Conservation (phyloP, 2,329 filamentous ascomycete species). For the Chaetomium olivaceum region DNA sequence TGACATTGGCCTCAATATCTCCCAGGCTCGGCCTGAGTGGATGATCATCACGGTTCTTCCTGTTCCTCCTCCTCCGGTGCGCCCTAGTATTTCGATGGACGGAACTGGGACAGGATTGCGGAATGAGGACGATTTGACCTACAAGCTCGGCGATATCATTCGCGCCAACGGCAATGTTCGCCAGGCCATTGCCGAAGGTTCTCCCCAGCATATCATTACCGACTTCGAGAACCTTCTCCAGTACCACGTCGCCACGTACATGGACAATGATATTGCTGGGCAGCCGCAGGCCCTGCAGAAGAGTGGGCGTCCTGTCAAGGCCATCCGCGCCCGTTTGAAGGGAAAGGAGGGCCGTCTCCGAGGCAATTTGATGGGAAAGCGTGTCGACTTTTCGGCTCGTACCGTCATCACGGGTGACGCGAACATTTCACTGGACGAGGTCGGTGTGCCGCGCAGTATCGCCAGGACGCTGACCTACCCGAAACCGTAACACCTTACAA, state of each 20-base stretch:
- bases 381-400: slow-evolving; percentile 98
- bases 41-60: slow-evolving; percentile 95
- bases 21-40: slow-evolving; percentile 97
- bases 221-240: slow-evolving; percentile 93
- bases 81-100: slow-evolving; percentile 96
- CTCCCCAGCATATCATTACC: slow-evolving; percentile 83
- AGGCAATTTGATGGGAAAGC: slow-evolving; percentile 99
- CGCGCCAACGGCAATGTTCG: slow-evolving; percentile 94
- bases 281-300: slow-evolving; percentile 94
- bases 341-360: slow-evolving; percentile 97
- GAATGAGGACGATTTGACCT: slow-evolving; percentile 98
- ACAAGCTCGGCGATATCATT: slow-evolving; percentile 98
- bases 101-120: slow-evolving; percentile 88
- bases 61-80: slow-evolving; percentile 91
- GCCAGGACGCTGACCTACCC: slow-evolving; percentile 89
- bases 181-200: slow-evolving; percentile 86
- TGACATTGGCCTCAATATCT: slow-evolving; percentile 87
- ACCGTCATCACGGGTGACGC: slow-evolving; percentile 99
- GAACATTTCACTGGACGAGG: slow-evolving; percentile 93
- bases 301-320: slow-evolving; percentile 93
- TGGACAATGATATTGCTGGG: slow-evolving; percentile 99
- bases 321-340: slow-evolving; percentile 94
- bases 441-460: slow-evolving; percentile 92
- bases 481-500: slow-evolving; percentile 98
- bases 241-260: slow-evolving; percentile 98